Conservation (phyloP, 148 eudicot species). For the Vaccinium corymbosum region DNA sequence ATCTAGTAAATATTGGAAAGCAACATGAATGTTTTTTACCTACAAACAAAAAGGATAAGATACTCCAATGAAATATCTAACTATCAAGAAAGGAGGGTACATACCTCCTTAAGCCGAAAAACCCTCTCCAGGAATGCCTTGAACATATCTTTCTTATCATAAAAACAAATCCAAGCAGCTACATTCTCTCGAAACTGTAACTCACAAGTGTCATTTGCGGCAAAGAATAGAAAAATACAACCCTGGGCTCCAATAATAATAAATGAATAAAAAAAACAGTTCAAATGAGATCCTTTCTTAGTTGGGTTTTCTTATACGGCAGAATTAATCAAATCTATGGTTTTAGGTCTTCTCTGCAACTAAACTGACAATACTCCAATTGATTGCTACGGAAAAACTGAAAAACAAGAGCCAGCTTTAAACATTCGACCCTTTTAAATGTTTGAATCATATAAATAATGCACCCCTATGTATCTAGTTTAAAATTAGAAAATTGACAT, state of each 20-base stretch:
- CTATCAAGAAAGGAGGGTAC: neutral
- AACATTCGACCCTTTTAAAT: too few species aligned
- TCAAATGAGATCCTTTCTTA: neutral
- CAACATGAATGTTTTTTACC: neutral
- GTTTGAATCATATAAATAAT: neutral
- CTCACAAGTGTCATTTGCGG: neutral
- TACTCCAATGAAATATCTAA: neutral
- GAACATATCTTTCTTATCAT: constrained; percentile 69
- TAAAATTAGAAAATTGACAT: neutral
- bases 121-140: constrained; percentile 79
- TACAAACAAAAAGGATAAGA: neutral
- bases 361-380: neutral
- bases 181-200: constrained; percentile 90
- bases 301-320: neutral
- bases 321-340: neutral
- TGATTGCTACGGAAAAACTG: neutral
- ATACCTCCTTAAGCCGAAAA: constrained; percentile 80
- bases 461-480: neutral
- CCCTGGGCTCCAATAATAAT: neutral
- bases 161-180: constrained; percentile 95
- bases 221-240: neutral
- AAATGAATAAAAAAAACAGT: too few species aligned
- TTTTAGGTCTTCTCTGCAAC: neutral
- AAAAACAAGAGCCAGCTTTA: neutral
- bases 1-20: neutral